phyloP scores from a whole-genome alignment of 2,329 filamentous ascomycete species.

The Leptographium galeiforme region DNA sequence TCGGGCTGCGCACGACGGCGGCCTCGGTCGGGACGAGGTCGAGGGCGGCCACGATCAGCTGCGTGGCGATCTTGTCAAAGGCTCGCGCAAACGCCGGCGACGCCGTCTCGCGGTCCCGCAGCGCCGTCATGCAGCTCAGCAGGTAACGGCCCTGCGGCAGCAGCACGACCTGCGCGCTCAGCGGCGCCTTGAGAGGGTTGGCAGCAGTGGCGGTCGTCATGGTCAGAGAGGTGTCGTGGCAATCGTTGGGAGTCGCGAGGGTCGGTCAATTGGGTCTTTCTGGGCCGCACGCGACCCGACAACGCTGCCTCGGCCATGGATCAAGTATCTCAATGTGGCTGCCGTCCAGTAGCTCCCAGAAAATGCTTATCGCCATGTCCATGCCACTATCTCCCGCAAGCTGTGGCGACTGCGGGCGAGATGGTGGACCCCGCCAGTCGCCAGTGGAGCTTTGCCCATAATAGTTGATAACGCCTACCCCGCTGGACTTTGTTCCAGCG shows the following conservation, averaged over 20 bases:
- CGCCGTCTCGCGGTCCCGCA: not conserved
- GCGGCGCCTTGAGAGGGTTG: not conserved
- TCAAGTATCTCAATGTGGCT: too few relatives aligned
- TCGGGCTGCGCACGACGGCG: not conserved
- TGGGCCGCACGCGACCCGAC: too few relatives aligned
- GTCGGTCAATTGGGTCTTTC: too few relatives aligned
- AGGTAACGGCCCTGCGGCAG: conserved; percentile 1
- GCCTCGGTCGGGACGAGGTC: conserved; percentile 1
- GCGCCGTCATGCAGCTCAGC: conserved; percentile 1
- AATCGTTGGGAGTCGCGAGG: not conserved
- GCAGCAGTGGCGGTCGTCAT: not conserved
- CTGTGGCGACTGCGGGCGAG: too few relatives aligned
- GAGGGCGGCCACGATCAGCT: not conserved
- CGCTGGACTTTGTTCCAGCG: too few relatives aligned
- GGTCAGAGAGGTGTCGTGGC: not conserved
- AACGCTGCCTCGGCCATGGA: too few relatives aligned
- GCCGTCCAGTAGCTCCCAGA: too few relatives aligned
- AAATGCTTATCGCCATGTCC: too few relatives aligned
- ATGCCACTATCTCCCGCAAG: too few relatives aligned
- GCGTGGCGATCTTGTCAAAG: conserved; percentile 1
- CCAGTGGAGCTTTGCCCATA: too few relatives aligned
- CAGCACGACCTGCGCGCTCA: not conserved
- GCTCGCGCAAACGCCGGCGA: not conserved
- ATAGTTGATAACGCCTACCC: too few relatives aligned
- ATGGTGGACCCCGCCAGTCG: too few relatives aligned